Evolutionary conservation across 805 yeast species (phyloP), one percentile per base, ranked within the genome.

Genomic region (Saccharomycopsis synnaedendra): DNA sequence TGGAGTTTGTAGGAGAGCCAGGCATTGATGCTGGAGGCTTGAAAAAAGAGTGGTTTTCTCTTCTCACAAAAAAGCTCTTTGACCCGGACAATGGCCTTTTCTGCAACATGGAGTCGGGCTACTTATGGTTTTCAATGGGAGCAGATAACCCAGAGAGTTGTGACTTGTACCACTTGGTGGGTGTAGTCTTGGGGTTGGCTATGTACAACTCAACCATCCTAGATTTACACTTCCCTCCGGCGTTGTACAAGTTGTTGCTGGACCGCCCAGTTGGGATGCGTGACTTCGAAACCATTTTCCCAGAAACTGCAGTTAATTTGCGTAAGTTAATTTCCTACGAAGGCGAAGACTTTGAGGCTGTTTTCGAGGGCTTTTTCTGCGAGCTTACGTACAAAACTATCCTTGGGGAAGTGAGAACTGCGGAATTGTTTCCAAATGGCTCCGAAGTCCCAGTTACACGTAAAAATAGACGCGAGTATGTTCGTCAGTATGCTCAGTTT

Each of bases 11-110:
- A 3, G 80, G 80, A 50, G 98, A 90, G 59, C 94, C 89, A 0
- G 98, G 97, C 0, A 75, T 90, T 28, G 98, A 90, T 66, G 97
- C 88, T 0, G 97, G 98, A 2, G 98, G 98, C 0, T 70, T 90
- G 50, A 78, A 82, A 57, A 89, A 88, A 58, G 98, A 90, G 58
- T 90, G 98, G 98, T 89, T 93, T 62, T 68, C 78, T 43, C 64
- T 89, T 38, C 66, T 93, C 38, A 79, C 85, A 1, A 75, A 75
- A 49, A 81, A 82, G 30, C 61, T 90, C 1, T 84, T 89, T 59
- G 75, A 74, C 57, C 83, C 88, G 1, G 67, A 69, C 42, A 75
- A 78, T 33, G 87, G 86, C 0, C 69, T 88, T 61, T 80, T 93
- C 52, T 59, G 65, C 5, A 75, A 76, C 54, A 75, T 79, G 40